phyloP scores from a whole-genome alignment of 208 protist species.

The Wallacemonas rigidus region DNA sequence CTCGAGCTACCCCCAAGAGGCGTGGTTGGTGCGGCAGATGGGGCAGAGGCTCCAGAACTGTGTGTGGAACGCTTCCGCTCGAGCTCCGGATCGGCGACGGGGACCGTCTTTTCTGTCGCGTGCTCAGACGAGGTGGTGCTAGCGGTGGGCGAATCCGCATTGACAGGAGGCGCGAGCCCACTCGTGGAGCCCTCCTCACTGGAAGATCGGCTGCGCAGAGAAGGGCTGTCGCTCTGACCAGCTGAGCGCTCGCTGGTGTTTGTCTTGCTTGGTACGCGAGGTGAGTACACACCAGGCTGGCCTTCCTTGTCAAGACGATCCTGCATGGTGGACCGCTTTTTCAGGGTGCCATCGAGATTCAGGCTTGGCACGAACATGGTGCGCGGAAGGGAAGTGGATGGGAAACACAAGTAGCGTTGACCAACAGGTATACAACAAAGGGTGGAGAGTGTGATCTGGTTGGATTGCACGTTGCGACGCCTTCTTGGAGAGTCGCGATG shows the following conservation, averaged over 20 bases:
- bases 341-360: conserved; percentile 55
- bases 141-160: not conserved
- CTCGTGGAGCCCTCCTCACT: not conserved
- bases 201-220: conserved; percentile 5
- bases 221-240: not conserved
- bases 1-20: not conserved
- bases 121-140: not conserved
- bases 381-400: not conserved
- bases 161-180: not conserved
- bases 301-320: conserved; percentile 36
- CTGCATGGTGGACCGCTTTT: conserved; percentile 46
- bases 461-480: not conserved
- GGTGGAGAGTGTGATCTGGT: not conserved
- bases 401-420: no score
- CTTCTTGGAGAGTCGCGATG: no score
- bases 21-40: not conserved
- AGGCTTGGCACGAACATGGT: conserved; percentile 43
- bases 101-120: not conserved
- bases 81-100: conserved; percentile 14
- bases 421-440: not conserved
- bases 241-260: not conserved
- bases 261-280: conserved; percentile 23
- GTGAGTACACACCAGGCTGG: conserved; percentile 51
- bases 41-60: not conserved
- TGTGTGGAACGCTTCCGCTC: not conserved